These are phyloP conservation scores for Tillandsia leiboldiana DNA, from an alignment of 176 grass and related monocot species.

Conservation along the genomic window DNA sequence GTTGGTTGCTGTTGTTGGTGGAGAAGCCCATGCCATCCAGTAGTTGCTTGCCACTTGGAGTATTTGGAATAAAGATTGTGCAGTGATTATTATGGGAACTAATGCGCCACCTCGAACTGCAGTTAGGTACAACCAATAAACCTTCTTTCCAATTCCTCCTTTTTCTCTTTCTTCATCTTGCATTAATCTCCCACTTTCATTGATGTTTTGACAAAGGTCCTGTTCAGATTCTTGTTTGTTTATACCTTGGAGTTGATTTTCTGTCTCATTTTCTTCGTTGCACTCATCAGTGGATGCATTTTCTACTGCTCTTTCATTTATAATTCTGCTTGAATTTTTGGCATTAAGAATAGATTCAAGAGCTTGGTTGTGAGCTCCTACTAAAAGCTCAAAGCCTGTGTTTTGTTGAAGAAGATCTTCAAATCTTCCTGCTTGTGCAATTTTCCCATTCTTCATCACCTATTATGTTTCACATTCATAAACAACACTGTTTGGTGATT, in stretches of 20 bases:
- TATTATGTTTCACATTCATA: conserved; percentile 38
- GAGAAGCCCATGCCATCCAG: conserved; percentile 91
- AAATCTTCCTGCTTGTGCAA: conserved; percentile 69
- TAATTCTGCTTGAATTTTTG: conserved; percentile 72
- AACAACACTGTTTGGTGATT: background rate
- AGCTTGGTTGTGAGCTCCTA: conserved; percentile 87
- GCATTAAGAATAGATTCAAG: conserved; percentile 75
- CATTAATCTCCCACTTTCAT: conserved; percentile 68
- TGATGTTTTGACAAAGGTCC: conserved; percentile 48
- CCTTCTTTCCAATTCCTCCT: conserved; percentile 70
- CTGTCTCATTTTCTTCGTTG: conserved; percentile 31
- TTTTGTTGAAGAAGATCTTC: conserved; percentile 81
- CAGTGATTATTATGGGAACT: conserved; percentile 50
- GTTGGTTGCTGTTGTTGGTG: conserved; percentile 40
- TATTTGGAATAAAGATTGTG: conserved; percentile 72
- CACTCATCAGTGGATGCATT: conserved; percentile 33
- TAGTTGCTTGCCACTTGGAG: conserved; percentile 92
- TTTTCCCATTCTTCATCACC: conserved; percentile 90
- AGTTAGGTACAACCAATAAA: conserved; percentile 82
- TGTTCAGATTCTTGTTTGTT: conserved; percentile 72
- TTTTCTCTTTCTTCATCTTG: conserved; percentile 94
- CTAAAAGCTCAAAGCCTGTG: conserved; percentile 77
- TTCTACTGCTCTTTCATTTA: conserved; percentile 21
- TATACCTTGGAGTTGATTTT: conserved; percentile 54
- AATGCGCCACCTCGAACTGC: conserved; percentile 62